Evolutionary conservation across 805 yeast genomes (phyloP).

Genomic region (Candida hungchunana): DNA sequence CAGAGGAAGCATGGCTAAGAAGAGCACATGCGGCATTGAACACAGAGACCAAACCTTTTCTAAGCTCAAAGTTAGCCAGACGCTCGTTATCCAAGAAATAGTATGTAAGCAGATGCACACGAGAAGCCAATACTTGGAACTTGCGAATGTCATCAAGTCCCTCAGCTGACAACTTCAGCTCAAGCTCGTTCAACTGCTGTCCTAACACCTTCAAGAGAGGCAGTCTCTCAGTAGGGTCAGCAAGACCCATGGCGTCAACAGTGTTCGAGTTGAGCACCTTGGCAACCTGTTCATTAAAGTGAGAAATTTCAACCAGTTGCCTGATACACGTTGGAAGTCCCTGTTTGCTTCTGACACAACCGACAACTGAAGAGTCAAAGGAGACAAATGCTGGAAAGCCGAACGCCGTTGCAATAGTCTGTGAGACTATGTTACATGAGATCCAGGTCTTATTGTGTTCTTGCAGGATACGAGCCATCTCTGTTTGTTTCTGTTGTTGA

Average conservation of each 20-base stretch:
- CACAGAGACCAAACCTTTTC: slow-evolving; percentile 68
- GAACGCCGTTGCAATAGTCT: slow-evolving; percentile 83
- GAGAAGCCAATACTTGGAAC: slow-evolving; percentile 64
- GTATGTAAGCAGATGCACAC: slow-evolving; percentile 80
- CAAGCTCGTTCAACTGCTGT: slow-evolving; percentile 73
- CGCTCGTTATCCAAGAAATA: slow-evolving; percentile 61
- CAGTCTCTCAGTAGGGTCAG: slow-evolving; percentile 63
- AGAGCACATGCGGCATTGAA: slow-evolving; percentile 77
- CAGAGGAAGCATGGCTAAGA: slow-evolving; percentile 58
- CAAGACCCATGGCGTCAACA: slow-evolving; percentile 60
- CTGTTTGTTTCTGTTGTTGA: slow-evolving; percentile 32
- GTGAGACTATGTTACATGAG: slow-evolving; percentile 87
- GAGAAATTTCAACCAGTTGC: slow-evolving; percentile 78
- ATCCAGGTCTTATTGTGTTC: slow-evolving; percentile 93
- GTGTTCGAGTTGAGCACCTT: slow-evolving; percentile 70
- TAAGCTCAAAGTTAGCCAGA: slow-evolving; percentile 49
- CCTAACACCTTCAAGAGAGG: slow-evolving; percentile 70
- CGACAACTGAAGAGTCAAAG: slow-evolving; percentile 66
- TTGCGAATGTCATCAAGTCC: slow-evolving; percentile 64
- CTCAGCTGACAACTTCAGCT: slow-evolving; percentile 45
- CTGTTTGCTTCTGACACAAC: slow-evolving; percentile 37
- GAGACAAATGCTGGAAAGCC: slow-evolving; percentile 93
- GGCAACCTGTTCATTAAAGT: slow-evolving; percentile 82
- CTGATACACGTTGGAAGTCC: slow-evolving; percentile 37
- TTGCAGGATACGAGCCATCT: slow-evolving; percentile 36